These are phyloP conservation scores for Cercospora citrullina DNA, from an alignment of 2,329 filamentous ascomycete genomes.

Conservation along the genomic window DNA sequence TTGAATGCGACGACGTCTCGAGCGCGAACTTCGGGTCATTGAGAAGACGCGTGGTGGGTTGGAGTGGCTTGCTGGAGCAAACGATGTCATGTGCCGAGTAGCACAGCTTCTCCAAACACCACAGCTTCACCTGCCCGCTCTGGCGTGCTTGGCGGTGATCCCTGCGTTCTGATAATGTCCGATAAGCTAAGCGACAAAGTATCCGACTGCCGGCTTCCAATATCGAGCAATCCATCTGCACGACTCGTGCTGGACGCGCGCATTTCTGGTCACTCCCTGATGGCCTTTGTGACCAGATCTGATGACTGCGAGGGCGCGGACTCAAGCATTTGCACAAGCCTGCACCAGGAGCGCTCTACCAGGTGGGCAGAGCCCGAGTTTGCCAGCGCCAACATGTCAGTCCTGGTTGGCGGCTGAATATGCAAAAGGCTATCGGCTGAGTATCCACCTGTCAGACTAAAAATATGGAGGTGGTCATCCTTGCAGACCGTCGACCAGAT, in stretches of 20 bases:
- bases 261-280: neutral
- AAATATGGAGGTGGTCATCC: slow-evolving; percentile 11
- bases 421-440: neutral
- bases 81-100: neutral
- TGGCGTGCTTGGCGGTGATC: neutral
- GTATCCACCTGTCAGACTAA: neutral
- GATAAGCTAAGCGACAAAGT: neutral
- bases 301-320: neutral
- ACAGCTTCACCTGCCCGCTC: neutral
- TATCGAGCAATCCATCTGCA: neutral
- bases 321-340: neutral
- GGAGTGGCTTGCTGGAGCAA: neutral
- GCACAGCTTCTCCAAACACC: neutral
- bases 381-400: neutral
- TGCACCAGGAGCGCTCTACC: neutral
- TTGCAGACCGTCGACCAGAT: slow-evolving; percentile 5
- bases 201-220: neutral
- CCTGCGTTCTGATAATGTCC: neutral
- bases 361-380: neutral
- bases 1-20: slow-evolving; percentile 1
- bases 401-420: neutral
- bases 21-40: neutral
- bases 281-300: neutral
- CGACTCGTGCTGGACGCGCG: neutral
- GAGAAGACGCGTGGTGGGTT: neutral